These are phyloP conservation scores for Drechmeria coniospora DNA, from an alignment of 2,329 filamentous ascomycete genomes.

Conservation along the genomic window DNA sequence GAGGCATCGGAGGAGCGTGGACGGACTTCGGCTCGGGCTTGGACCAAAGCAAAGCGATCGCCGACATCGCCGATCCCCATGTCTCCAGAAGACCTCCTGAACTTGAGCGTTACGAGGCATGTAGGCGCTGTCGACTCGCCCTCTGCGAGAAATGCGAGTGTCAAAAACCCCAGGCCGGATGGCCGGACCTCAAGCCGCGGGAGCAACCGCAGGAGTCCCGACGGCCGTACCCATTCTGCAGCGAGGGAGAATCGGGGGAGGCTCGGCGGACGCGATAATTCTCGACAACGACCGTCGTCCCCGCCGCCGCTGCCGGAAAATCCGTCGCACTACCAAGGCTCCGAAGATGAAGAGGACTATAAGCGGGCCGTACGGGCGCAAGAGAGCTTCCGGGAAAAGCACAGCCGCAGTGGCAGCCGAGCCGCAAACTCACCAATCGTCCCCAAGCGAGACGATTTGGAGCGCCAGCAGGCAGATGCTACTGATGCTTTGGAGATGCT, in stretches of 20 bases:
- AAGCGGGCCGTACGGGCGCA: conserved; percentile 35
- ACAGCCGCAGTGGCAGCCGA: conserved; percentile 35
- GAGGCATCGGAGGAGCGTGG: conserved; percentile 58
- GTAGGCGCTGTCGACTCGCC: conserved; percentile 21
- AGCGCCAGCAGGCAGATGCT: conserved; percentile 20
- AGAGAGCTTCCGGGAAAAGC: conserved; percentile 39
- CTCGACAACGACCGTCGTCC: conserved; percentile 53
- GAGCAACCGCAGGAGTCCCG: conserved; percentile 30
- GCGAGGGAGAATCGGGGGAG: conserved; percentile 43
- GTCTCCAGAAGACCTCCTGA: conserved; percentile 74
- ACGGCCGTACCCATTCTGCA: conserved; percentile 23
- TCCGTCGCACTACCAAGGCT: conserved; percentile 21
- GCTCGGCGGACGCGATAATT: conserved; percentile 42
- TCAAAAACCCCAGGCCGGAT: conserved; percentile 14
- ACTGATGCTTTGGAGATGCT: conserved; percentile 16
- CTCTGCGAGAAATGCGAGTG: conserved; percentile 28
- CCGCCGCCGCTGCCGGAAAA: conserved; percentile 58
- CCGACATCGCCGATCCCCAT: conserved; percentile 87
- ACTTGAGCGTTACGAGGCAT: conserved; percentile 34
- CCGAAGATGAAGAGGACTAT: conserved; percentile 52
- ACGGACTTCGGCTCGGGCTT: conserved; percentile 48
- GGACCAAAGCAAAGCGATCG: conserved; percentile 63
- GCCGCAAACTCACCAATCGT: conserved; percentile 20
- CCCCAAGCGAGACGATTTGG: conserved; percentile 20
- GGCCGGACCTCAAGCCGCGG: conserved; percentile 36